Conservation (phyloP, 148 eudicot species). For the Vaccinium vitisidaea region DNA sequence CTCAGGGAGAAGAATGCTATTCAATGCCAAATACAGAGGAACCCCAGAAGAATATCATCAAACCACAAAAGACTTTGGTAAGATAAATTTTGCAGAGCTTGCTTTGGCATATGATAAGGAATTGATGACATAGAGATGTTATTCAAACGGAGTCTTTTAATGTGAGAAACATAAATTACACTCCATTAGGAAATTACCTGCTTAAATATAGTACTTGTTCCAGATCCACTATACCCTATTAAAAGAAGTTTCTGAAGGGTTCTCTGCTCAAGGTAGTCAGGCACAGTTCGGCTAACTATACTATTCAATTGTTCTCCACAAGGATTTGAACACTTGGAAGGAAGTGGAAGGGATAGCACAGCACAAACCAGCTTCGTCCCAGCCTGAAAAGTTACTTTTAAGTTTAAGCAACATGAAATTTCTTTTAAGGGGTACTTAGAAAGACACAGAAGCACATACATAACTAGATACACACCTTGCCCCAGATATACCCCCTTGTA, state of each 20-base stretch:
- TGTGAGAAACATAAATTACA: not conserved
- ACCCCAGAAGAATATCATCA: conserved; percentile 1
- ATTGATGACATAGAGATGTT: not conserved
- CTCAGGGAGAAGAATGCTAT: not conserved
- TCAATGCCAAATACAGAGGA: not conserved
- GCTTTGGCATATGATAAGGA: not conserved
- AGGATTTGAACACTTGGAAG: conserved; percentile 58
- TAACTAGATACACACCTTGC: conserved; percentile 56
- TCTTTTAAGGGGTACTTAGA: not conserved
- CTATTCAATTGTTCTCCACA: conserved; percentile 58
- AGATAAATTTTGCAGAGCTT: not conserved
- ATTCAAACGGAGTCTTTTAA: not conserved
- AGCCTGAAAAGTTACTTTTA: conserved; percentile 47
- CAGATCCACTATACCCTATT: conserved; percentile 81
- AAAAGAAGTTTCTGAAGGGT: conserved; percentile 76
- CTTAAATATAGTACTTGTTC: conserved; percentile 92
- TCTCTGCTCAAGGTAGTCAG: conserved; percentile 69
- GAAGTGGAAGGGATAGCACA: conserved; percentile 86
- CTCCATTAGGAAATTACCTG: conserved; percentile 51
- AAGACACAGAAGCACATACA: not conserved
- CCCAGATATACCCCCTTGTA: conserved; percentile 97
- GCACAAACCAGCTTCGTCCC: conserved; percentile 93
- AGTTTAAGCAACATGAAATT: not conserved
- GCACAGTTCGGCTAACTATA: conserved; percentile 44
- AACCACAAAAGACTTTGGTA: not conserved